Base-by-base conservation (phyloP, 495 filamentous ascomycete species). In the Neohortaea acidophila region DNA sequence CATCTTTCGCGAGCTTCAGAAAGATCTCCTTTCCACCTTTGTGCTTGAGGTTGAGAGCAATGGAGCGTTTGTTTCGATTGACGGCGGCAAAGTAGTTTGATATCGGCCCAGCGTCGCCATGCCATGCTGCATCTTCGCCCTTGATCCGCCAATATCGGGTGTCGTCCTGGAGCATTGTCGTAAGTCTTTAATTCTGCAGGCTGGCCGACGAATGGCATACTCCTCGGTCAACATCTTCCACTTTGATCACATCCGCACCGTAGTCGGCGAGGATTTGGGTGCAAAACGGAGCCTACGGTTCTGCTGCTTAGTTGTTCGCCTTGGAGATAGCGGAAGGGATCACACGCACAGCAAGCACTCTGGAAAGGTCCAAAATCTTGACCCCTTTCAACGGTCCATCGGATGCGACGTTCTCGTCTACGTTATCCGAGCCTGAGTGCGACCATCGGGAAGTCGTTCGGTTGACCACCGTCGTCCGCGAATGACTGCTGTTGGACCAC, bases 181-280 rank as follows among this genome's bases (percentile, higher is more conserved):
- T 36, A 21, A 22, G n/a, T n/a, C n/a, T n/a, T n/a, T n/a, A n/a
- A n/a, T n/a, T n/a, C n/a, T n/a, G n/a, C n/a, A n/a, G n/a, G n/a
- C n/a, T n/a, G n/a, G n/a, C n/a, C n/a, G n/a, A n/a, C n/a, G n/a
- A 8, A 9, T 8, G 14, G 4, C 32, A 20, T 21, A 34, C 32
- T 8, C 32, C 32, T 20, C 32, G 4, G 17, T 34, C 32, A 4
- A 5, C 15, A 20, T 34, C 32, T 34, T 34, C 32, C 10, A 34
- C 21, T 20, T 34, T 53, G 38, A 53, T 50, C 24, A 42, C 39
- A 24, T 42, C 39, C 21, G 39, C 39, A 17, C 39, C 39, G 35
- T 42, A 42, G 15, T 42, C 39, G n/a, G 39, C 29, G 3, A 42
- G 39, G 19, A 42, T 42, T 19, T 42, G 39, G 23, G 39, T 21